Evolutionary conservation across 2,329 filamentous ascomycete genomes (phyloP).

Genomic region (Aspergillus sergii): DNA sequence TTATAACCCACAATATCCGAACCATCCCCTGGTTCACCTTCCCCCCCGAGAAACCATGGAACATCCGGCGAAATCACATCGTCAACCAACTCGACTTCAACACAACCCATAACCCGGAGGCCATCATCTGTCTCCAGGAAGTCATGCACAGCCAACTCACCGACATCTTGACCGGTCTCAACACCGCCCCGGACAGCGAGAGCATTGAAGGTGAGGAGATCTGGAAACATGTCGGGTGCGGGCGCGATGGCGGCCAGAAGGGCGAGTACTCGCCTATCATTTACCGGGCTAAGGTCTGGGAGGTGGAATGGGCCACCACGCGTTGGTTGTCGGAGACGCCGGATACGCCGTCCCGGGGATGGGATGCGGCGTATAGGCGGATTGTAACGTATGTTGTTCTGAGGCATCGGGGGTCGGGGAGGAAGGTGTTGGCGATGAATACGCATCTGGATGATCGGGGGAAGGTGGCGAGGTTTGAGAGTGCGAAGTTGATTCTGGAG

Average conservation of each 20-base stretch:
- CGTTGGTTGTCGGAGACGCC: neutral
- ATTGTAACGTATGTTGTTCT: neutral
- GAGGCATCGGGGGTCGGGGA: neutral
- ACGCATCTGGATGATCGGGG: constrained; percentile 1
- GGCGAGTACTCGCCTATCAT: constrained; percentile 3
- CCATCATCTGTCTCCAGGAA: constrained; percentile 1
- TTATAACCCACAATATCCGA: neutral
- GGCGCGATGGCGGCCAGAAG: neutral
- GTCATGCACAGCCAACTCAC: neutral
- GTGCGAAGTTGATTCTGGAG: constrained; percentile 2
- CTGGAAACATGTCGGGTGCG: neutral
- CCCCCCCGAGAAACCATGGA: constrained; percentile 1
- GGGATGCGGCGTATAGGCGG: constrained; percentile 1
- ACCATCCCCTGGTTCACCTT: constrained; percentile 5
- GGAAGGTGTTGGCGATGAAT: neutral
- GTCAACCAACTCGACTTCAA: constrained; percentile 5
- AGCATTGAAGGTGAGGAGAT: neutral
- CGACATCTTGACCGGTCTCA: neutral
- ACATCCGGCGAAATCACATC: neutral
- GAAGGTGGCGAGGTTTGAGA: neutral
- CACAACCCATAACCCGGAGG: neutral
- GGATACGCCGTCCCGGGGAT: neutral
- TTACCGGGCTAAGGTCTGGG: neutral
- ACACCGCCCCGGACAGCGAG: neutral
- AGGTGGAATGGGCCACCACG: neutral